Base-by-base conservation (phyloP, 176 grass and related monocot genomes). In the Oryza coarctata region DNA sequence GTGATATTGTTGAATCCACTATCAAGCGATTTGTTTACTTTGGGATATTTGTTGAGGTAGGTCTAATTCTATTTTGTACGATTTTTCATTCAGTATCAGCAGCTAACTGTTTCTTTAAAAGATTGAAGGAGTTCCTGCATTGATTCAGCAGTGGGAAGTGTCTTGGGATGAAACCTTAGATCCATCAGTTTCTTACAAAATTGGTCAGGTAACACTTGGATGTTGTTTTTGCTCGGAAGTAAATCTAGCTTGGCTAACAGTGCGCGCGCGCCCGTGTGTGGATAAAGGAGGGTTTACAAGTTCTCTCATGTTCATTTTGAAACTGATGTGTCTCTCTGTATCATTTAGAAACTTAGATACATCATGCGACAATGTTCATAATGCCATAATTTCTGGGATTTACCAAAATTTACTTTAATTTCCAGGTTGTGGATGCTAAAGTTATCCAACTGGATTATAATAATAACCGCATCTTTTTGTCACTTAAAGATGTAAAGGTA, bases 41-140 rank as follows among this genome's bases (percentile, higher is more conserved):
- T 83, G 96, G 96, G 80, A 95, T 99, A 91, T 99, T 99, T 83
- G 96, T 95, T 30, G 82, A 95, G 93, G 93, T 95, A 86, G 71
- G 75, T 75, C 23, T 55, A 61, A 61, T 85, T 72, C 34, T 76
- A 40, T 7, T 7, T 9, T 68, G 20, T 49, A 47, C 5, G 34
- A 55, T 28, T 33, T 85, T 78, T 78, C 36, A 32, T 65, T 85
- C 18, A 76, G 67, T 14, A 85, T 52, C 65, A 80, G 23, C 68
- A 79, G 36, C 74, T 88, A 67, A 92, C 82, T 88, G 1, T 84
- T 89, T 78, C 39, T 52, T 88, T 49, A 32, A 76, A 85, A 99
- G 96, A 85, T 99, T 76, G 96, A 93, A 89, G 96, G 89, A 27
- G 85, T 94, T 76, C 81, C 93, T 63, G 93, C 96, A 71, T 82